phyloP scores from a whole-genome alignment of 192 early-diverging fungal species.

The Umbelopsis ramanniana region DNA sequence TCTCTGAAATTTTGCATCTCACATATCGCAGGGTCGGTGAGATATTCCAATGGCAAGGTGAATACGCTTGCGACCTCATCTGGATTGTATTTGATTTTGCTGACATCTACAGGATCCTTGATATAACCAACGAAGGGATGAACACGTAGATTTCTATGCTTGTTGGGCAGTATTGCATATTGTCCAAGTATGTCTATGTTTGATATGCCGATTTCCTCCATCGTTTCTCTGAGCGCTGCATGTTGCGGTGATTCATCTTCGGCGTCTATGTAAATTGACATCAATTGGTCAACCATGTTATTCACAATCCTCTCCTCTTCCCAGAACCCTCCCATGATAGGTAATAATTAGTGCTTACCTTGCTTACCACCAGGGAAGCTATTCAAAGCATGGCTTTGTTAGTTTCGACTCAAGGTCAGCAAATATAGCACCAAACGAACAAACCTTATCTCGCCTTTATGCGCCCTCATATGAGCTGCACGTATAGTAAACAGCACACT shows the following conservation, averaged over 20 bases:
- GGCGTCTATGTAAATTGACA: slow-evolving; percentile 42
- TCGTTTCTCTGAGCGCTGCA: slow-evolving; percentile 81
- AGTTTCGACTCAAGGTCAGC: background rate
- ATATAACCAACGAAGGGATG: slow-evolving; percentile 67
- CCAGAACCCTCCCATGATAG: no score
- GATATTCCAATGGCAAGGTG: slow-evolving; percentile 64
- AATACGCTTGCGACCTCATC: slow-evolving; percentile 76
- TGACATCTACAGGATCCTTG: slow-evolving; percentile 46
- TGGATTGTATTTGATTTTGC: slow-evolving; percentile 51
- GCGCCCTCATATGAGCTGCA: slow-evolving; percentile 62
- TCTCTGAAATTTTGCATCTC: slow-evolving; percentile 56
- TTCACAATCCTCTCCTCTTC: no score
- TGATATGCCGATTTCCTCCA: slow-evolving; percentile 75
- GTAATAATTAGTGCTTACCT: slow-evolving; percentile 18
- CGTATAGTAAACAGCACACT: slow-evolving; percentile 84
- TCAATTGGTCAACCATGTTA: no score
- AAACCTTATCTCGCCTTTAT: slow-evolving; percentile 80
- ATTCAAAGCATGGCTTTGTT: background rate
- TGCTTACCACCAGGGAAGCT: slow-evolving; percentile 80
- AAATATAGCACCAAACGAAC: background rate
- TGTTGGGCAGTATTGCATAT: slow-evolving; percentile 65
- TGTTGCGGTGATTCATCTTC: slow-evolving; percentile 56
- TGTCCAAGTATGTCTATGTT: slow-evolving; percentile 64
- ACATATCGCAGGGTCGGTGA: slow-evolving; percentile 54
- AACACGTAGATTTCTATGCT: slow-evolving; percentile 57